A percentile compares a stretch with the other conserved stretches of the same genome.
phyloP scores from a whole-genome alignment of 2,329 filamentous ascomycete genomes.

The Claviceps paspali region DNA sequence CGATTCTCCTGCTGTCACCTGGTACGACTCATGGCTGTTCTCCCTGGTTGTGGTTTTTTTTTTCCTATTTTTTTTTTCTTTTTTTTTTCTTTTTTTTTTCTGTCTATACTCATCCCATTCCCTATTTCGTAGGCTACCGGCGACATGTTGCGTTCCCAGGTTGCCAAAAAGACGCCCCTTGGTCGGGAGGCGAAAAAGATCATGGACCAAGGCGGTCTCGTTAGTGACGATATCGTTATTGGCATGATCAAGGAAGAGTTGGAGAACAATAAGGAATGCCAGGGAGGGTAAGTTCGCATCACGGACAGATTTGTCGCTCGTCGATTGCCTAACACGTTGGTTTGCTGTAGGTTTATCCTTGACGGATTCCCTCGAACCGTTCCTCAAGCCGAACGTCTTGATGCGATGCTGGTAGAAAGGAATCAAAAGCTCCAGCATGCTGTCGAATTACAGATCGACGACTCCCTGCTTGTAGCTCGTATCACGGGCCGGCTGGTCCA shows the following conservation, averaged over 20 bases:
- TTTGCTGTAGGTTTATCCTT: slow-evolving; percentile 68
- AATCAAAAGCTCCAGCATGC: slow-evolving; percentile 84
- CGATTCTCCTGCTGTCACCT: slow-evolving; percentile 95
- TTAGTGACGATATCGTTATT: slow-evolving; percentile 98
- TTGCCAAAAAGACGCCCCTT: slow-evolving; percentile 90
- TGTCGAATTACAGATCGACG: slow-evolving; percentile 92
- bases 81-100: not conserved
- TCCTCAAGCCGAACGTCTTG: slow-evolving; percentile 84
- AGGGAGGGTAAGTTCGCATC: slow-evolving; percentile 63
- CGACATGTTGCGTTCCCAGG: slow-evolving; percentile 97
- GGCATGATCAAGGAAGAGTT: slow-evolving; percentile 99
- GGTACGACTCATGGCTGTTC: slow-evolving; percentile 37
- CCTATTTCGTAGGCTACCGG: slow-evolving; percentile 62
- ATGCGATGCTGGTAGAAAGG: slow-evolving; percentile 70
- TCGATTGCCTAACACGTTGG: not conserved
- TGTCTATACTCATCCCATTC: not conserved
- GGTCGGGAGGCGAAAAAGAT: slow-evolving; percentile 99
- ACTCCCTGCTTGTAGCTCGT: slow-evolving; percentile 79
- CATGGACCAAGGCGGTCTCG: slow-evolving; percentile 95
- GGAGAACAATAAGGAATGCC: slow-evolving; percentile 86
- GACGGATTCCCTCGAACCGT: slow-evolving; percentile 98
- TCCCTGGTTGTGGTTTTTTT: too few relatives aligned
- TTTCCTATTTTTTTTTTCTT: too few relatives aligned
- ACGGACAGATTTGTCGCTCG: not conserved
- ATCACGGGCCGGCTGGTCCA: slow-evolving; percentile 95